Evolutionary conservation across 441 rosid genomes (phyloP).

Genomic region (Populus hybrid): DNA sequence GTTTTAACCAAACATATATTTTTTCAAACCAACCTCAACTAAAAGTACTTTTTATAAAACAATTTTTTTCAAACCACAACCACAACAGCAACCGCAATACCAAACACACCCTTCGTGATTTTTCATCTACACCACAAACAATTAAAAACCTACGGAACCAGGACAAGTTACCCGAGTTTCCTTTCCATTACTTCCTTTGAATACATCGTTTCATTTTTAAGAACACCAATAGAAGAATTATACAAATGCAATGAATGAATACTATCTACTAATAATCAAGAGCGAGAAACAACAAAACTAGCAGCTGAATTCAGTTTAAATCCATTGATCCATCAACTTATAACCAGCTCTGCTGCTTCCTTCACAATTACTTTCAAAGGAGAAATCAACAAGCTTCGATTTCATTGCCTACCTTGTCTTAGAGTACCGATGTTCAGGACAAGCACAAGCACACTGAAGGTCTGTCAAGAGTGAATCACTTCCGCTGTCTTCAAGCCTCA

Average conservation of each 20-base stretch:
- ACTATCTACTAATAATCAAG: background rate
- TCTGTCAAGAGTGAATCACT: background rate
- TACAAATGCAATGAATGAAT: background rate
- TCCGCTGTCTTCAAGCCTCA: background rate
- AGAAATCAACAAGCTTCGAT: background rate
- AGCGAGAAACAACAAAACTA: background rate
- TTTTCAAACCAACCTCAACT: no score
- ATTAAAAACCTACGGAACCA: no score
- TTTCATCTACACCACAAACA: background rate
- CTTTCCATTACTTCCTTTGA: no score
- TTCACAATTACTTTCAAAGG: background rate
- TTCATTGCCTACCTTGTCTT: background rate
- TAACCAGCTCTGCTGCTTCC: constrained; percentile 8
- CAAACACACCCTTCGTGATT: no score
- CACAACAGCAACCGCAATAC: no score
- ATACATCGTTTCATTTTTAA: background rate
- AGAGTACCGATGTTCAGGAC: background rate
- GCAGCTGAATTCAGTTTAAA: background rate
- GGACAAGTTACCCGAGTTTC: background rate
- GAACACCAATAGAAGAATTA: background rate
- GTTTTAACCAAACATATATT: no score
- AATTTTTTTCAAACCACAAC: no score
- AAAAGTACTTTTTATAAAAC: no score
- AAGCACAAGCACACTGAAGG: background rate
- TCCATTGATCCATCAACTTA: background rate